These are phyloP conservation scores for Taphrina sp. DNA, from an alignment of 1,139 yeast species.

Conservation along the genomic window DNA sequence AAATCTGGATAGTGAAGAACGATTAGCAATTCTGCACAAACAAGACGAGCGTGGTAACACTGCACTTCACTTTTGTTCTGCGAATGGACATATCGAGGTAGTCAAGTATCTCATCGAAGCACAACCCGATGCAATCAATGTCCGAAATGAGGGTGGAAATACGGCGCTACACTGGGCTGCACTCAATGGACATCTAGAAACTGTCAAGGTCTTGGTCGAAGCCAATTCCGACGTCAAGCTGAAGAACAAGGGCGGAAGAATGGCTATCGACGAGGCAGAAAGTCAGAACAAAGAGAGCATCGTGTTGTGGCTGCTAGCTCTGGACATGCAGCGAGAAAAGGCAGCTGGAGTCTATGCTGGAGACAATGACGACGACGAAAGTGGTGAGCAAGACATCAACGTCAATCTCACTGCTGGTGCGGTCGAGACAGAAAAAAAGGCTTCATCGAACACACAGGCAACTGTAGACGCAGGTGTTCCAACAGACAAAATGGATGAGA, in stretches of 20 bases:
- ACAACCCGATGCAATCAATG: conserved; percentile 1
- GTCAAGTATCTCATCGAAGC: background rate
- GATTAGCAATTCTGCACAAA: conserved; percentile 14
- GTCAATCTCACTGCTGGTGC: conserved; percentile 23
- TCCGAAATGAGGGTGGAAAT: conserved; percentile 75
- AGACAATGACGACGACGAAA: conserved; percentile 15
- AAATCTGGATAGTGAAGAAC: conserved; percentile 35
- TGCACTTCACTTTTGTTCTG: conserved; percentile 91
- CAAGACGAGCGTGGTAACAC: conserved; percentile 66
- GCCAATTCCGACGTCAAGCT: conserved; percentile 78
- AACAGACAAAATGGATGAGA: conserved; percentile 1
- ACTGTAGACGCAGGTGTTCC: background rate
- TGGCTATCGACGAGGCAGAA: conserved; percentile 86
- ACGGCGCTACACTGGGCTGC: conserved; percentile 97
- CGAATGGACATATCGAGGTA: conserved; percentile 66
- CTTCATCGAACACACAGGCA: background rate
- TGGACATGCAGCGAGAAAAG: conserved; percentile 35
- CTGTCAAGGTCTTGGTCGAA: conserved; percentile 69
- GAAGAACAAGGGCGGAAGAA: conserved; percentile 74
- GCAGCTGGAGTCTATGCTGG: conserved; percentile 26
- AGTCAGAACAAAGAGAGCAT: conserved; percentile 52
- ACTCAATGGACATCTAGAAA: conserved; percentile 73
- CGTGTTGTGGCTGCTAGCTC: conserved; percentile 57
- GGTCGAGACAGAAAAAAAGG: background rate
- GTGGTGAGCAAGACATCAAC: conserved; percentile 8